Percentiles rank a stretch among this genome's conserved stretches.
Conservation (phyloP, 1,139 yeast genomes). For the Diutina pseudorugosa region DNA sequence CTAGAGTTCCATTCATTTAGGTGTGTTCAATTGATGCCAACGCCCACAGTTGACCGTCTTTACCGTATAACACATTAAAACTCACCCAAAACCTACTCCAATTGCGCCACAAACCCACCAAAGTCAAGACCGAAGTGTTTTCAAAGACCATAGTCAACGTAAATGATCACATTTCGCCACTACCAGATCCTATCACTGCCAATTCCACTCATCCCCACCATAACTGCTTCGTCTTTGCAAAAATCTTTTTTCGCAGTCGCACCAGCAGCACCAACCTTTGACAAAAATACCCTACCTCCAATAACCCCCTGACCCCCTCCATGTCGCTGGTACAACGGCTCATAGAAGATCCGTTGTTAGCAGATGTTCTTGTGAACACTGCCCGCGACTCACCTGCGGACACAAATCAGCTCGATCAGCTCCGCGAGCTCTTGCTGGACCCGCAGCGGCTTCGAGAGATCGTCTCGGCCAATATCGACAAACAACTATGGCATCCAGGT, state of each 20-base stretch:
- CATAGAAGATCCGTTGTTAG: constrained; percentile 2
- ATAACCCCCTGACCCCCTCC: not conserved
- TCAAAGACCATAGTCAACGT: no score
- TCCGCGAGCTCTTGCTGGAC: not conserved
- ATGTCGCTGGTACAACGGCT: not conserved
- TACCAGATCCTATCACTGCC: no score
- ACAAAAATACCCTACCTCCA: not conserved
- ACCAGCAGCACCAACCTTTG: not conserved
- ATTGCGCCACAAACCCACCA: no score
- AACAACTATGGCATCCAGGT: not conserved
- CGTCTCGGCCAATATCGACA: not conserved
- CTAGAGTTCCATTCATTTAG: no score
- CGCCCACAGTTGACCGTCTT: no score
- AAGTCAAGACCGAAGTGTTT: no score
- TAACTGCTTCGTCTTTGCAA: not conserved
- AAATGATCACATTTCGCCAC: no score
- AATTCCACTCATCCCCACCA: not conserved
- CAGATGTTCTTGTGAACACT: not conserved
- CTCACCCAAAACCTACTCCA: no score
- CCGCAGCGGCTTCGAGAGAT: not conserved
- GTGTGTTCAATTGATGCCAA: no score
- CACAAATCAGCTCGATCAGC: not conserved
- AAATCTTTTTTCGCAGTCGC: not conserved
- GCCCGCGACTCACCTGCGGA: not conserved
- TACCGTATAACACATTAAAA: no score